These are phyloP conservation scores for Fusarium paranaense DNA, from an alignment of 2,329 filamentous ascomycete genomes.

Conservation along the genomic window DNA sequence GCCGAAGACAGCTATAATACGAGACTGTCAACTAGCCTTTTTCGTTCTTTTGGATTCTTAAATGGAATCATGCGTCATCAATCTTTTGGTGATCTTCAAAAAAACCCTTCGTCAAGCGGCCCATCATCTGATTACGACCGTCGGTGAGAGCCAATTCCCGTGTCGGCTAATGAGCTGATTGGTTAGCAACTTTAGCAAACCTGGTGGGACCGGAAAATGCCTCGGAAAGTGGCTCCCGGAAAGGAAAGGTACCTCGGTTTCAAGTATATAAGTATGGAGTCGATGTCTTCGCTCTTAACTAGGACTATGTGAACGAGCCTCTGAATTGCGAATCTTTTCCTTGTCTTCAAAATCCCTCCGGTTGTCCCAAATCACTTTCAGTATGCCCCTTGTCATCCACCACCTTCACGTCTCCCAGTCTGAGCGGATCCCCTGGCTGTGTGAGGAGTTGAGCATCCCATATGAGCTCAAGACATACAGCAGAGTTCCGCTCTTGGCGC, in stretches of 20 bases:
- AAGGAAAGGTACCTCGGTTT: not conserved
- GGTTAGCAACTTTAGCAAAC: not conserved
- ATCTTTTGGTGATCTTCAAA: not conserved
- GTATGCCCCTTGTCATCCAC: conserved; percentile 56
- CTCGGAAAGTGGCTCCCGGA: not conserved
- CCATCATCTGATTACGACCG: not conserved
- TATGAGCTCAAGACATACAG: conserved; percentile 54
- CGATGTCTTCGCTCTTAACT: not conserved
- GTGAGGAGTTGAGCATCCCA: conserved; percentile 70
- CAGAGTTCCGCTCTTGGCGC: conserved; percentile 33
- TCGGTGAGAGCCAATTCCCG: not conserved
- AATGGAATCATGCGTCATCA: not conserved
- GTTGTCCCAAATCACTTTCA: not conserved
- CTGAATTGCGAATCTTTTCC: no score
- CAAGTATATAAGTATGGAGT: conserved; percentile 12
- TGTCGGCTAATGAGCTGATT: conserved; percentile 12
- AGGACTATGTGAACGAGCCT: not conserved
- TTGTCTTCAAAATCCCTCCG: not conserved
- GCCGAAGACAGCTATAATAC: not conserved
- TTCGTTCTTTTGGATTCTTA: not conserved
- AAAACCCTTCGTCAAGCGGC: not conserved
- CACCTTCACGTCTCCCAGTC: conserved; percentile 71
- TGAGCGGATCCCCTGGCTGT: conserved; percentile 73
- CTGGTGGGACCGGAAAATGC: conserved; percentile 18
- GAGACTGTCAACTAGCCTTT: not conserved